phyloP scores from a whole-genome alignment of 1,139 yeast species.

The Citeromyces hawaiiensis region DNA sequence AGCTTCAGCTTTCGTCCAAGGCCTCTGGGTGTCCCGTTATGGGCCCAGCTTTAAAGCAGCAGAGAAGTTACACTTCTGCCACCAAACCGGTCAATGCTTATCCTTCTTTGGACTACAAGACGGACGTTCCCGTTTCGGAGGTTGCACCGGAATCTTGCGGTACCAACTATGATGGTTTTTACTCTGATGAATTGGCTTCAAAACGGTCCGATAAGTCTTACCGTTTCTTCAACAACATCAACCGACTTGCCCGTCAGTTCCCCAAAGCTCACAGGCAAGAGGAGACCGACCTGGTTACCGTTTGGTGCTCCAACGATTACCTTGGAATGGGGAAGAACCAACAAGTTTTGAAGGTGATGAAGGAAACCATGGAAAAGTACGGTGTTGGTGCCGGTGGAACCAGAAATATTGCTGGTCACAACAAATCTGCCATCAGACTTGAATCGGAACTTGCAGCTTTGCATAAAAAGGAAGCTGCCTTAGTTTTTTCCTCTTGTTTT shows the following conservation, averaged over 20 bases:
- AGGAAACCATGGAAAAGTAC: slow-evolving; percentile 67
- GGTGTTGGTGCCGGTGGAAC: slow-evolving; percentile 99
- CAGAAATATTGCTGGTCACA: slow-evolving; percentile 97
- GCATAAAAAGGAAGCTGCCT: slow-evolving; percentile 91
- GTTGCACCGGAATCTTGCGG: slow-evolving; percentile 24
- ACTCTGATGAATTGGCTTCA: slow-evolving; percentile 47
- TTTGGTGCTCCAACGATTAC: slow-evolving; percentile 98
- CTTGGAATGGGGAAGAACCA: slow-evolving; percentile 86
- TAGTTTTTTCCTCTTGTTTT: slow-evolving; percentile 89
- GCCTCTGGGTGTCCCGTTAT: slow-evolving; percentile 82
- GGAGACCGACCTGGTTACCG: slow-evolving; percentile 80
- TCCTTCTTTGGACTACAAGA: slow-evolving; percentile 19
- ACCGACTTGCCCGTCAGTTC: slow-evolving; percentile 85
- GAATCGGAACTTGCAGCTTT: slow-evolving; percentile 82
- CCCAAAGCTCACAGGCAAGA: slow-evolving; percentile 79
- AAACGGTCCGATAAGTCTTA: slow-evolving; percentile 86
- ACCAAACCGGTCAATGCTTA: slow-evolving; percentile 38
- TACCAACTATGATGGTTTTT: slow-evolving; percentile 48
- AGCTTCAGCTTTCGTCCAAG: slow-evolving; percentile 38
- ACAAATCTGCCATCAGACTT: slow-evolving; percentile 70
- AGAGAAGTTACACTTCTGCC: slow-evolving; percentile 41
- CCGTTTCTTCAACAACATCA: slow-evolving; percentile 92
- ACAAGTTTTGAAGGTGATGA: slow-evolving; percentile 65
- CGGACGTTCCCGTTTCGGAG: slow-evolving; percentile 18
- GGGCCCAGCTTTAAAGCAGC: slow-evolving; percentile 54